Percentiles rank a stretch among this genome's conserved stretches.
phyloP scores from a whole-genome alignment of 371 early-diverging fungal species.

The Phascolomyces articulosus region DNA sequence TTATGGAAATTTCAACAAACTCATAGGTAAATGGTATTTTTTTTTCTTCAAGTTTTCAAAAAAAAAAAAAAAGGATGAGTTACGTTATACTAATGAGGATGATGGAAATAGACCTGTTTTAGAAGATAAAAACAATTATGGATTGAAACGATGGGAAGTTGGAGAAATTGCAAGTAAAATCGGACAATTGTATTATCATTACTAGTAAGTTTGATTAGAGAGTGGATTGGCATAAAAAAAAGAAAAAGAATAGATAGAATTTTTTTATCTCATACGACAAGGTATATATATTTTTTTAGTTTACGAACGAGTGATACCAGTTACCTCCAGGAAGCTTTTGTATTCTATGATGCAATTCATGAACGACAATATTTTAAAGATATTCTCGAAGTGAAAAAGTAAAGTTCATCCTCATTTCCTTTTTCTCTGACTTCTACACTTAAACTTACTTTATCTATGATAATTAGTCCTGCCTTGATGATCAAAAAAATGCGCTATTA shows the following conservation, averaged over 20 bases:
- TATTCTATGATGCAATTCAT: conserved; percentile 96
- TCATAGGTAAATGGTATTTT: conserved; percentile 78
- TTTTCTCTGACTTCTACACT: too few relatives aligned
- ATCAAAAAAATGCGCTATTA: conserved; percentile 96
- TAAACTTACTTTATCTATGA: neutral
- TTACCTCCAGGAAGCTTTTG: conserved; percentile 90
- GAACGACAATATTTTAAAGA: conserved; percentile 95
- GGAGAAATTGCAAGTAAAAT: conserved; percentile 98
- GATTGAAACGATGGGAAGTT: conserved; percentile 95
- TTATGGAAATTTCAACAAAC: conserved; percentile 96
- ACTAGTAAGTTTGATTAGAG: conserved; percentile 60
- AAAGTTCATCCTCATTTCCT: conserved; percentile 12
- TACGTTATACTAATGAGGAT: neutral
- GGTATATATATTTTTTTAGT: too few relatives aligned
- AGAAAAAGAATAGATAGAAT: too few relatives aligned
- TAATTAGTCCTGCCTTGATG: conserved; percentile 85
- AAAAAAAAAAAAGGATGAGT: too few relatives aligned
- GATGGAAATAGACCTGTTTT: conserved; percentile 63
- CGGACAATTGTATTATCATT: conserved; percentile 91
- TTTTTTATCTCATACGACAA: too few relatives aligned
- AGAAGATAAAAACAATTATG: conserved; percentile 88
- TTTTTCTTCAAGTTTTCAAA: too few relatives aligned
- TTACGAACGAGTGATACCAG: conserved; percentile 95
- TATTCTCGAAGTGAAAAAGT: conserved; percentile 87
- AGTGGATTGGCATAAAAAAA: too few relatives aligned